phyloP scores from a whole-genome alignment of 2,329 filamentous ascomycete genomes.

The Curvularia lunata region DNA sequence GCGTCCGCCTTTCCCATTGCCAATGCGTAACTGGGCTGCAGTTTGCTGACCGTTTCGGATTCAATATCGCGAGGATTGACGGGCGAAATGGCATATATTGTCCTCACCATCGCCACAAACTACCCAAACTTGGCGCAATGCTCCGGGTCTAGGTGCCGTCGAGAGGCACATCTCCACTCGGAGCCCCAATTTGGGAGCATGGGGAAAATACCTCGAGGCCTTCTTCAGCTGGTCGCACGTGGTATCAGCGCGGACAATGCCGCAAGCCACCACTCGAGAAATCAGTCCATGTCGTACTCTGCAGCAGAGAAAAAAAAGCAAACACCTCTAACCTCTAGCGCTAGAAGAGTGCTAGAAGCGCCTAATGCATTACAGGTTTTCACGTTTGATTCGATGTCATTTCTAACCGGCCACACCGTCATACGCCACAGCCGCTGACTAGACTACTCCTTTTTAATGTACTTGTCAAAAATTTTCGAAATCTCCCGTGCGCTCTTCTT shows the following conservation, averaged over 20 bases:
- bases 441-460: constrained; percentile 66
- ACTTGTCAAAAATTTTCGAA: constrained; percentile 71
- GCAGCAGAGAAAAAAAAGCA: neutral
- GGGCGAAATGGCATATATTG: constrained; percentile 6
- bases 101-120: constrained; percentile 3
- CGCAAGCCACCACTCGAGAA: constrained; percentile 10
- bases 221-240: constrained; percentile 10
- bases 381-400: constrained; percentile 11
- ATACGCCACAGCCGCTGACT: constrained; percentile 27
- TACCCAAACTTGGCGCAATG: constrained; percentile 22
- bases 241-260: neutral
- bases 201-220: neutral
- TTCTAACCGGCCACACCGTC: constrained; percentile 16
- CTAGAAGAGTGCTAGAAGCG: constrained; percentile 35
- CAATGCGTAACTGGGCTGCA: neutral
- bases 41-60: constrained; percentile 15
- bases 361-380: constrained; percentile 5
- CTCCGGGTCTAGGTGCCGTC: constrained; percentile 17
- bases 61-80: constrained; percentile 22
- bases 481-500: constrained; percentile 84
- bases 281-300: constrained; percentile 3
- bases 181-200: neutral
- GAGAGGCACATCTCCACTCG: constrained; percentile 2
- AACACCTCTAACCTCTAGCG: constrained; percentile 8
- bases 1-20: neutral